Conservation (phyloP, 208 protist genomes). For the Angomonas deanei region DNA sequence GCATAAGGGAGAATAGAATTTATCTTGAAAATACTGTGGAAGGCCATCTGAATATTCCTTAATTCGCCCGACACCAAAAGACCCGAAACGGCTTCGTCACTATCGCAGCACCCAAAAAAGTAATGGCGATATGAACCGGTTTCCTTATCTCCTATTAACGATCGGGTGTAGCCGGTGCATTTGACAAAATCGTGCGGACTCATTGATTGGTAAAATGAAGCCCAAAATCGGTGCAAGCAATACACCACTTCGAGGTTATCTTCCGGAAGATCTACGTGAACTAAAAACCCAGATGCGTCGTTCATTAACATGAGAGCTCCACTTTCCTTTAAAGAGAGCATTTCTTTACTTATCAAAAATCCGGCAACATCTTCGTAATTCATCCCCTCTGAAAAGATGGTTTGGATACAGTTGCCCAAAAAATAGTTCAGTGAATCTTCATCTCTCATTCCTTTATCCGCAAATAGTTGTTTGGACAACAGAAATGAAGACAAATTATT, state of each 20-base stretch:
- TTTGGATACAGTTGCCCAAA: background rate
- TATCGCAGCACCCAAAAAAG: slow-evolving; percentile 54
- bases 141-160: slow-evolving; percentile 22
- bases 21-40: slow-evolving; percentile 31
- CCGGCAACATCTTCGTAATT: slow-evolving; percentile 38
- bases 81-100: slow-evolving; percentile 7
- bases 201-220: slow-evolving; percentile 41
- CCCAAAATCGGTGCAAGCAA: slow-evolving; percentile 48
- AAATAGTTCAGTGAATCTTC: slow-evolving; percentile 55
- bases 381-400: background rate
- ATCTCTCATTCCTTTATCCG: slow-evolving; percentile 32
- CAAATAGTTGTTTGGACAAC: slow-evolving; percentile 37
- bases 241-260: slow-evolving; percentile 35
- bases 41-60: slow-evolving; percentile 7
- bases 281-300: slow-evolving; percentile 46
- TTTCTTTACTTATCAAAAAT: slow-evolving; percentile 56
- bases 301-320: slow-evolving; percentile 35
- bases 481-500: slow-evolving; percentile 46
- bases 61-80: slow-evolving; percentile 1
- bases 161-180: slow-evolving; percentile 49
- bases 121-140: slow-evolving; percentile 54
- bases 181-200: slow-evolving; percentile 30
- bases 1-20: slow-evolving; percentile 57
- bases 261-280: slow-evolving; percentile 47
- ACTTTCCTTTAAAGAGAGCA: slow-evolving; percentile 42